Conservation (phyloP, 2,329 filamentous ascomycete species). For the Ophiostoma himal-ulmi region DNA sequence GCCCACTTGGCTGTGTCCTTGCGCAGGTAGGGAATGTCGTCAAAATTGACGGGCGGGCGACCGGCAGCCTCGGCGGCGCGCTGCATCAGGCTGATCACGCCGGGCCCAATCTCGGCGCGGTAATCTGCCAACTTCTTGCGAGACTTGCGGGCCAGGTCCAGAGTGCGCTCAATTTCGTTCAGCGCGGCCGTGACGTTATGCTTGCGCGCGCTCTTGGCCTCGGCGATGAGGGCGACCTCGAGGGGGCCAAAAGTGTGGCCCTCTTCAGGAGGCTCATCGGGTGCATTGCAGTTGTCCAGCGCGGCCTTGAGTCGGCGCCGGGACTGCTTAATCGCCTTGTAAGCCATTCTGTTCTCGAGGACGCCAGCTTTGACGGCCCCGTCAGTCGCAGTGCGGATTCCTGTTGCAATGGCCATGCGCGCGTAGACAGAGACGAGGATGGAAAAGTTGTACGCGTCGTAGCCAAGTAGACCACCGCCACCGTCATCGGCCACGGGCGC, state of each 20-base stretch:
- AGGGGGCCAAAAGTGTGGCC: background rate
- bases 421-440: conserved; percentile 30
- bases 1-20: background rate
- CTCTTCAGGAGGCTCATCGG: background rate
- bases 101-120: conserved; percentile 26
- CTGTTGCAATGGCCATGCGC: conserved; percentile 28
- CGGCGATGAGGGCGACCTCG: background rate
- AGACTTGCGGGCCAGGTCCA: conserved; percentile 25
- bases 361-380: conserved; percentile 24
- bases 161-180: conserved; percentile 28
- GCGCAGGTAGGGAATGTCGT: conserved; percentile 13
- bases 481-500: conserved; percentile 14
- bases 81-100: conserved; percentile 32
- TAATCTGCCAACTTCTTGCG: conserved; percentile 26
- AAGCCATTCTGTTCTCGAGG: conserved; percentile 25
- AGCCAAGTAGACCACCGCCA: conserved; percentile 28
- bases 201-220: background rate
- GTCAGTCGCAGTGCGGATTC: conserved; percentile 28
- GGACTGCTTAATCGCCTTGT: conserved; percentile 27
- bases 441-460: conserved; percentile 33
- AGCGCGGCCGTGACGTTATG: conserved; percentile 18
- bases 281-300: conserved; percentile 14
- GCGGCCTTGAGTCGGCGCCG: conserved; percentile 21
- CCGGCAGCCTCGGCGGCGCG: conserved; percentile 31
- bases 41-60: conserved; percentile 27